Base-by-base conservation (phyloP, 768 basidiomycete genomes). In the Flagelloscypha sp. region DNA sequence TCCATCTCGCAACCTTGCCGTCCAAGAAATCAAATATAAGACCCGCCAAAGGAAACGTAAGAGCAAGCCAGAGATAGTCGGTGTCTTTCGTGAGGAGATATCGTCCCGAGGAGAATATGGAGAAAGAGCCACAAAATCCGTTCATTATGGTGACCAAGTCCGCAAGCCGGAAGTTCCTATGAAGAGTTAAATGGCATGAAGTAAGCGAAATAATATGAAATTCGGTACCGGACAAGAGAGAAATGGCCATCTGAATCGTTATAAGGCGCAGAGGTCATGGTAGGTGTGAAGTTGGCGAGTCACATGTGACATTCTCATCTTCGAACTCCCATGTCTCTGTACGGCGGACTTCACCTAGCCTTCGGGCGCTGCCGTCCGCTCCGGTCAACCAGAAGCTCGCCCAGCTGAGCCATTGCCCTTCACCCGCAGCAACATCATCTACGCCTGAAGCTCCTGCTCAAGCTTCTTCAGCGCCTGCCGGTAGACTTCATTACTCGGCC, bases 91-190 rank as follows among this genome's bases (percentile, higher is more conserved):
- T 79, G 27, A 80, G 38, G 47, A 97, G 74, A 67, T 93, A 99
- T 35, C 79, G 78, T 30, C 87, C 92, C 5, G 88, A 92, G 24
- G 82, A 86, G 59, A 98, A 92, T 54, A 99, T 75, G 18, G 92
- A 97, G 48, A 94, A 82, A 12, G 86, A 85, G 39, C 95, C 95
- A 62, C 95, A 99, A 58, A 98, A 84, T 29, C 95, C 95, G 55
- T 99, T 99, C 83, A 93, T 92, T 45, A 99, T 90, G 23, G 95
- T 99, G 49, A 99, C 90, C 34, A 95, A 72, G 66, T 99, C 95
- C 46, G 95, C 95, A 18, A 98, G 75, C 35, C 93, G 87, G 56
- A 99, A 99, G 59, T 97, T 98, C 48, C 95, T 95, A 49, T 13
- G 44, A 35, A 27, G 39, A 37, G 35, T 25, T 27, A 29, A 25